These are phyloP conservation scores for Metarhizium brunneum DNA, from an alignment of 2,329 filamentous ascomycete genomes.

Conservation along the genomic window DNA sequence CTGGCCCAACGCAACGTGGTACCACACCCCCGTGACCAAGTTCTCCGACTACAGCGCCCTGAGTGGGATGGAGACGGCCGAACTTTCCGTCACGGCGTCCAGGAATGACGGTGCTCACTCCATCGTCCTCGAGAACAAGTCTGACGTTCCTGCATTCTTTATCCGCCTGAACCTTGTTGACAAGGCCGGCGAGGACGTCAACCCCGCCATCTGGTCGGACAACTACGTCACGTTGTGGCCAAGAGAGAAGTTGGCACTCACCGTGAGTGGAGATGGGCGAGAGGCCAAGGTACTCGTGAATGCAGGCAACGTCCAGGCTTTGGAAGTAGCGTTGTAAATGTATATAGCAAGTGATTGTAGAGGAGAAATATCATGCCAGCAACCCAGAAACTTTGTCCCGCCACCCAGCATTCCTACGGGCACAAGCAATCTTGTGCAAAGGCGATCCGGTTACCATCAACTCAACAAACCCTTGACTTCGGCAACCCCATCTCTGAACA, in stretches of 20 bases:
- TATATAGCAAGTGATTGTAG: background rate
- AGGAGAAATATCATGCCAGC: background rate
- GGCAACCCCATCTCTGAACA: too few species aligned
- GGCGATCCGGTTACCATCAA: too few species aligned
- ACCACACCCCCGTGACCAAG: slow-evolving; percentile 43
- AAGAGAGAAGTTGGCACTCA: slow-evolving; percentile 33
- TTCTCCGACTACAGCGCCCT: slow-evolving; percentile 41
- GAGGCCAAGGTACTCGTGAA: slow-evolving; percentile 7
- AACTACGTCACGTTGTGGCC: slow-evolving; percentile 56
- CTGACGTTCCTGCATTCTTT: slow-evolving; percentile 47
- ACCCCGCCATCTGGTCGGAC: slow-evolving; percentile 48
- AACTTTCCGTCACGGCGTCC: slow-evolving; percentile 20
- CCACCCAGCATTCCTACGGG: too few species aligned
- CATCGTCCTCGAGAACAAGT: slow-evolving; percentile 41
- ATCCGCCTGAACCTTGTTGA: slow-evolving; percentile 42
- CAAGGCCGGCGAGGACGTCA: slow-evolving; percentile 30
- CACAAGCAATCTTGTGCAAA: too few species aligned
- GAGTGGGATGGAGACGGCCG: slow-evolving; percentile 25
- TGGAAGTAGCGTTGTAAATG: slow-evolving; percentile 1
- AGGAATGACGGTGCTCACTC: slow-evolving; percentile 11
- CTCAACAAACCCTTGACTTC: too few species aligned
- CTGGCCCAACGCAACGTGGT: slow-evolving; percentile 51
- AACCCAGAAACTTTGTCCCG: too few species aligned
- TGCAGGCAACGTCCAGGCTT: slow-evolving; percentile 10
- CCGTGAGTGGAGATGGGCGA: slow-evolving; percentile 8